Evolutionary conservation across 345 rosid genomes (phyloP).

Genomic region (Erucastrum elatum): DNA sequence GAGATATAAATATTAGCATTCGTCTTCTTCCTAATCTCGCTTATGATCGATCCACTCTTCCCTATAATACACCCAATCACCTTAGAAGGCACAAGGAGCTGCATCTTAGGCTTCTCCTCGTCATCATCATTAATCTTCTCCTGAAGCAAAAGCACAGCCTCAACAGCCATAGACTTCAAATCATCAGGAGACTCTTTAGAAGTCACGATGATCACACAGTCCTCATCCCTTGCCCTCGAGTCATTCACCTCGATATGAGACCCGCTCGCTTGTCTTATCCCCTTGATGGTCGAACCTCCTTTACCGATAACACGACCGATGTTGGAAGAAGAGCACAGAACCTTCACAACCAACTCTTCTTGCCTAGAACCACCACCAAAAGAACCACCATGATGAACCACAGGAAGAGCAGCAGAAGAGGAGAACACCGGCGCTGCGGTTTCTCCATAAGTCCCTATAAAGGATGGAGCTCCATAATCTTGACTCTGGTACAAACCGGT

Average conservation of each 20-base stretch:
- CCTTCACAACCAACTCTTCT: conserved; percentile 66
- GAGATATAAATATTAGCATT: conserved; percentile 79
- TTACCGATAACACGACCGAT: conserved; percentile 98
- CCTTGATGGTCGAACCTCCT: conserved; percentile 88
- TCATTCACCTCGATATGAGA: conserved; percentile 89
- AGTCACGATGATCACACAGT: conserved; percentile 66
- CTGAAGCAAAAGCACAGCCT: conserved; percentile 85
- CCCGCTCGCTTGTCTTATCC: conserved; percentile 87
- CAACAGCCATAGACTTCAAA: conserved; percentile 93
- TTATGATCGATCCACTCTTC: conserved; percentile 84
- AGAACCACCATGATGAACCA: conserved; percentile 48
- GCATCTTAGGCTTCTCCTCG: conserved; percentile 56
- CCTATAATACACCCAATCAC: conserved; percentile 96
- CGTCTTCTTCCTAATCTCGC: conserved; percentile 87
- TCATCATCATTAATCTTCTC: conserved; percentile 84
- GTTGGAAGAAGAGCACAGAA: conserved; percentile 73
- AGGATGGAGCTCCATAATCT: conserved; percentile 64
- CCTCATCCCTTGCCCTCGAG: conserved; percentile 60
- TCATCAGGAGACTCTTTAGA: conserved; percentile 87
- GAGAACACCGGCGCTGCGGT: conserved; percentile 55
- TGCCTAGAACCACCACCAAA: conserved; percentile 48
- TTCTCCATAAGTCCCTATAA: conserved; percentile 71
- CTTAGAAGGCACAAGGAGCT: conserved; percentile 81
- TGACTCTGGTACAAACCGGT: conserved; percentile 69
- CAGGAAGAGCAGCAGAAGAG: conserved; percentile 68